These are phyloP conservation scores for Boletus edulis DNA, from an alignment of 768 basidiomycete species.

Conservation along the genomic window DNA sequence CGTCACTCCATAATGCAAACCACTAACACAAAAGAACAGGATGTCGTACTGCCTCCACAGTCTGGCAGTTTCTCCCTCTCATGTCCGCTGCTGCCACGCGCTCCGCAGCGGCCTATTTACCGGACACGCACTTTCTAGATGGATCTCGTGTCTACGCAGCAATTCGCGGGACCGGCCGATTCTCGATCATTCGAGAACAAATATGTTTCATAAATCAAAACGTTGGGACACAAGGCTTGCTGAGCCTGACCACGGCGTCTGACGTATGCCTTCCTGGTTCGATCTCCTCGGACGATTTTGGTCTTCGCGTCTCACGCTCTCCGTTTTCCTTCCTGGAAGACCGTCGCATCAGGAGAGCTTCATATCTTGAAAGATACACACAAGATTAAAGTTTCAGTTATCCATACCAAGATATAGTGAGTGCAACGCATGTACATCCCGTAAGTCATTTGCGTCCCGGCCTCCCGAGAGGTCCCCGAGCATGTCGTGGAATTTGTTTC, in stretches of 20 bases:
- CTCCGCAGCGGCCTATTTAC: conserved; percentile 14
- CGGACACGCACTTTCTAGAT: not conserved
- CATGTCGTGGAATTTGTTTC: not conserved
- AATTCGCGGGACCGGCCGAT: conserved; percentile 20
- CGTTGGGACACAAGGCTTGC: not conserved
- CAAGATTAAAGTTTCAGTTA: conserved; percentile 15
- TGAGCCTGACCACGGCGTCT: conserved; percentile 1
- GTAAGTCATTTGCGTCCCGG: conserved; percentile 6
- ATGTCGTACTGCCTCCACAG: too few species aligned
- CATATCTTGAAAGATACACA: conserved; percentile 18
- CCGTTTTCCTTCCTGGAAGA: not conserved
- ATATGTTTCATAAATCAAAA: not conserved
- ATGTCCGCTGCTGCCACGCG: conserved; percentile 8
- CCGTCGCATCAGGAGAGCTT: not conserved
- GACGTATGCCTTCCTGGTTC: conserved; percentile 12
- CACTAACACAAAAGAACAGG: too few species aligned
- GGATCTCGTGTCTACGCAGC: conserved; percentile 3
- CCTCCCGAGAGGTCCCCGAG: not conserved
- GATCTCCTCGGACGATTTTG: conserved; percentile 26
- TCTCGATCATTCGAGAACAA: conserved; percentile 7
- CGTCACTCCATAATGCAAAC: not conserved
- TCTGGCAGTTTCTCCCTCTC: too few species aligned
- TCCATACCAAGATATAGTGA: conserved; percentile 5
- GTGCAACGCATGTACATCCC: conserved; percentile 9
- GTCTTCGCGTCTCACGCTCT: conserved; percentile 1